These are phyloP conservation scores for Pichia rugopelliculosa DNA, from an alignment of 805 yeast species.

Conservation along the genomic window DNA sequence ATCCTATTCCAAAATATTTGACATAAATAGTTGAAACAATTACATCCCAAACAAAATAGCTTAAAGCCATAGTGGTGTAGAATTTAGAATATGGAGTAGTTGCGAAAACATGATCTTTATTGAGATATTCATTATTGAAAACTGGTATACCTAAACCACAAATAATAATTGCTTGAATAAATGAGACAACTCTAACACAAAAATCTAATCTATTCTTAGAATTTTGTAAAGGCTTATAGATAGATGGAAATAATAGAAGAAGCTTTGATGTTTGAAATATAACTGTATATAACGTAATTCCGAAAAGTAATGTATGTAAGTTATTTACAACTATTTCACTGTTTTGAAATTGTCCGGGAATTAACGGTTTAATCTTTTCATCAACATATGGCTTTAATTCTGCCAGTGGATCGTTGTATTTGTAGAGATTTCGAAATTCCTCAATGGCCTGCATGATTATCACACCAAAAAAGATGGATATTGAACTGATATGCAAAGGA, in stretches of 20 bases:
- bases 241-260: conserved; percentile 11
- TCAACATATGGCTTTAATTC: conserved; percentile 16
- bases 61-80: conserved; percentile 25
- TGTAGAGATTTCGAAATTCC: conserved; percentile 10
- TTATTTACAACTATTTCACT: conserved; percentile 13
- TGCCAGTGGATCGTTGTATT: conserved; percentile 22
- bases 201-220: conserved; percentile 22
- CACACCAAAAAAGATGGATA: not conserved
- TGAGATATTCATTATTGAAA: conserved; percentile 22
- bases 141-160: conserved; percentile 25
- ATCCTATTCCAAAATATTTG: conserved; percentile 28
- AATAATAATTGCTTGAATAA: conserved; percentile 28
- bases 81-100: conserved; percentile 28
- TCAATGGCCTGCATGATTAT: conserved; percentile 2
- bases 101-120: conserved; percentile 27
- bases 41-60: conserved; percentile 33
- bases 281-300: conserved; percentile 15
- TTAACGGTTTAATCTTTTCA: conserved; percentile 18
- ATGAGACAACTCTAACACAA: conserved; percentile 29
- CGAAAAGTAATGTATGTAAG: conserved; percentile 17
- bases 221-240: conserved; percentile 12
- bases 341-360: conserved; percentile 6
- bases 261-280: conserved; percentile 13
- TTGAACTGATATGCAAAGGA: too few species aligned
- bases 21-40: conserved; percentile 23